Conservation (phyloP, 2,329 filamentous ascomycete species). For the Neoscytalidium dimidiatum region DNA sequence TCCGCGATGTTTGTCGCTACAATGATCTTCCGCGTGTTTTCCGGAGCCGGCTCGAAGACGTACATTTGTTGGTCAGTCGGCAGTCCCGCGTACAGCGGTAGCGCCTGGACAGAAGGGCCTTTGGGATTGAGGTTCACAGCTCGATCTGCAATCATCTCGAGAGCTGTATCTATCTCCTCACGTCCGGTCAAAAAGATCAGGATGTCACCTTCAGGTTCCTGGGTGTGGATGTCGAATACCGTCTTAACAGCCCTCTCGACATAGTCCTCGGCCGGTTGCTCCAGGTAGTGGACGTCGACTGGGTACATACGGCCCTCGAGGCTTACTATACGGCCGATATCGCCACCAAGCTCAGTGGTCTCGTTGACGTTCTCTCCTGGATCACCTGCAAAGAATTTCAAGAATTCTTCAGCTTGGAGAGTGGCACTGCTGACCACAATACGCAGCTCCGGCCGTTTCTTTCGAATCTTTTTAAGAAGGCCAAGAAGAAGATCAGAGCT, state of each 20-base stretch:
- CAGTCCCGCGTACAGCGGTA: conserved; percentile 88
- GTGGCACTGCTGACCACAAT: conserved; percentile 94
- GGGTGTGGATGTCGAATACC: conserved; percentile 82
- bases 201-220: conserved; percentile 81
- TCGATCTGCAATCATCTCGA: conserved; percentile 78
- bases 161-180: conserved; percentile 83
- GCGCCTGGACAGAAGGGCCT: conserved; percentile 62
- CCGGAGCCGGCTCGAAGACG: conserved; percentile 81
- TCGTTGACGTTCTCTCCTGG: conserved; percentile 37
- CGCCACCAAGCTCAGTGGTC: conserved; percentile 40
- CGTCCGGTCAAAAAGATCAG: conserved; percentile 89
- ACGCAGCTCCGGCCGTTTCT: conserved; percentile 75
- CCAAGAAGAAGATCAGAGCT: conserved; percentile 91
- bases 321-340: conserved; percentile 69
- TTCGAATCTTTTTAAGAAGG: conserved; percentile 85
- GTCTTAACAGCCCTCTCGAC: conserved; percentile 79
- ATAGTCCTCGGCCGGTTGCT: conserved; percentile 80
- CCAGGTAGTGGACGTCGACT: conserved; percentile 81
- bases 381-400: conserved; percentile 70
- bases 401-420: conserved; percentile 82
- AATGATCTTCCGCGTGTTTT: conserved; percentile 85
- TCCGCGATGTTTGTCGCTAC: conserved; percentile 96
- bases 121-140: conserved; percentile 63
- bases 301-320: conserved; percentile 87
- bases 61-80: conserved; percentile 92